Conservation (phyloP, 305 asterid species). For the Fraxinus albicans region DNA sequence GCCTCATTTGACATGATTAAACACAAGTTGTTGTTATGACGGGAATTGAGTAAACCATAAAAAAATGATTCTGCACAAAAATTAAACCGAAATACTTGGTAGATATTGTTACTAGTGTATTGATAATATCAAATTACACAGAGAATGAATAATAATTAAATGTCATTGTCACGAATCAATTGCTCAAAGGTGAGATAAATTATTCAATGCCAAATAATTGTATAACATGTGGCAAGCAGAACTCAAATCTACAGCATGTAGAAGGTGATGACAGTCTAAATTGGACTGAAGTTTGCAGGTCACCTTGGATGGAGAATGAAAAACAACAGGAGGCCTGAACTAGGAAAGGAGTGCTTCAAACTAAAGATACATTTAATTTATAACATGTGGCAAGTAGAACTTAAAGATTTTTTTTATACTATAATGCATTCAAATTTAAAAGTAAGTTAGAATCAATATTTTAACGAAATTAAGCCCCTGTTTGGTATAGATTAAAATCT, state of each 20-base stretch:
- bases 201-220: neutral
- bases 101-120: neutral
- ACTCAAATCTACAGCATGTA: neutral
- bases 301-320: neutral
- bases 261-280: neutral
- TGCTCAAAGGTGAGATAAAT: neutral
- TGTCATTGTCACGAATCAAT: neutral
- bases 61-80: neutral
- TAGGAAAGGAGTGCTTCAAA: neutral
- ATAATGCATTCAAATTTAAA: neutral
- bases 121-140: neutral
- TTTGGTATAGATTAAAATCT: neutral
- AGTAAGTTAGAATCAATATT: neutral
- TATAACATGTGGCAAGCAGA: neutral
- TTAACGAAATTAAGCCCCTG: neutral
- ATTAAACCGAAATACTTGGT: neutral
- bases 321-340: neutral
- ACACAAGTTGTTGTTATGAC: neutral
- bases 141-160: neutral
- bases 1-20: neutral
- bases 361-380: neutral
- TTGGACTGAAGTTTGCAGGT: neutral
- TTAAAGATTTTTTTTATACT: neutral
- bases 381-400: no score
- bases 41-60: neutral